phyloP scores from a whole-genome alignment of 768 basidiomycete species.

The Trametes villosa region DNA sequence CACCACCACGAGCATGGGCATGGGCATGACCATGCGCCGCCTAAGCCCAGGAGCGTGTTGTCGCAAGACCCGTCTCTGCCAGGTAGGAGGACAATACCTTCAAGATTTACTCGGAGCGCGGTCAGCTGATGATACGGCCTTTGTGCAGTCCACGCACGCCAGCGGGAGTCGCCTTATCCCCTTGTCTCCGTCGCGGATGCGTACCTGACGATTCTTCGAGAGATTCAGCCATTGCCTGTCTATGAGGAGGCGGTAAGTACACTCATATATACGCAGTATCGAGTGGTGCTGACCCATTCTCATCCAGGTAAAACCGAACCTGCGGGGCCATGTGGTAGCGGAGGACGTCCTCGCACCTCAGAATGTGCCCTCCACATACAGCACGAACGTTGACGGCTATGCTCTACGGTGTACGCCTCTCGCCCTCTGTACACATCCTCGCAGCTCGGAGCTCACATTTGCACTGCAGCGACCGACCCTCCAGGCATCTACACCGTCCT shows the following conservation, averaged over 20 bases:
- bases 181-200: slow-evolving; percentile 71
- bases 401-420: slow-evolving; percentile 65
- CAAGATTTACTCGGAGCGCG: not conserved
- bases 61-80: slow-evolving; percentile 73
- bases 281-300: not conserved
- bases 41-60: slow-evolving; percentile 58
- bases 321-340: slow-evolving; percentile 76
- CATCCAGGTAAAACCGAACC: slow-evolving; percentile 55
- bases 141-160: slow-evolving; percentile 64
- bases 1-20: slow-evolving; percentile 46
- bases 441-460: not conserved
- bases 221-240: slow-evolving; percentile 48
- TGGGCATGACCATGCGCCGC: slow-evolving; percentile 42
- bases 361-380: slow-evolving; percentile 64
- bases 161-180: slow-evolving; percentile 78
- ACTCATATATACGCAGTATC: not conserved
- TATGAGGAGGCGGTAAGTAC: slow-evolving; percentile 48
- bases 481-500: slow-evolving; percentile 72
- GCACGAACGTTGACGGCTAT: slow-evolving; percentile 90
- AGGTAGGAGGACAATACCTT: slow-evolving; percentile 45
- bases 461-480: slow-evolving; percentile 56
- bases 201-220: slow-evolving; percentile 54
- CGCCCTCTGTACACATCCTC: not conserved
- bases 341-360: slow-evolving; percentile 71
- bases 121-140: not conserved